These are phyloP conservation scores for Macrocybe gigantea DNA, from an alignment of 768 basidiomycete genomes.

Conservation along the genomic window DNA sequence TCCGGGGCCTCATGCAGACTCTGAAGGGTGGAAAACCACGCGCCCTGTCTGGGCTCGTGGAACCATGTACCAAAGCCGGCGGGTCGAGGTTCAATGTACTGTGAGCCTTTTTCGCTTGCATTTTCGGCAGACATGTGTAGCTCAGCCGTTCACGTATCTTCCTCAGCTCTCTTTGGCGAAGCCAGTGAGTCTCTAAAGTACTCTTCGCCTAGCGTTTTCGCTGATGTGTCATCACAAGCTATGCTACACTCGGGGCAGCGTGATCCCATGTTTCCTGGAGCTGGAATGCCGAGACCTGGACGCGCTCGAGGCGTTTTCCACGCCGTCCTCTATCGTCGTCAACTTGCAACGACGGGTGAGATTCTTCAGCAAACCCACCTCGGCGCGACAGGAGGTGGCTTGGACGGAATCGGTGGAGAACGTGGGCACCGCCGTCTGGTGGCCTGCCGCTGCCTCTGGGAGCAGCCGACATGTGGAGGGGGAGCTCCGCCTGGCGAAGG, in stretches of 20 bases:
- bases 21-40: constrained; percentile 46
- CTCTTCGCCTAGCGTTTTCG: neutral
- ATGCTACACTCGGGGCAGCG: constrained; percentile 44
- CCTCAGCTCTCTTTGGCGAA: constrained; percentile 39
- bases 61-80: constrained; percentile 30
- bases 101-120: constrained; percentile 20
- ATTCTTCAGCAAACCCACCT: constrained; percentile 33
- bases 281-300: constrained; percentile 32
- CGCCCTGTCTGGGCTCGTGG: constrained; percentile 35
- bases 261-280: constrained; percentile 39
- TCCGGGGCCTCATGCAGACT: constrained; percentile 41
- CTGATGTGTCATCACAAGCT: constrained; percentile 19
- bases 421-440: constrained; percentile 40
- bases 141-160: neutral
- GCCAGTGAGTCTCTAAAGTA: constrained; percentile 26
- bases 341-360: constrained; percentile 34
- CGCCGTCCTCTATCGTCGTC: constrained; percentile 32
- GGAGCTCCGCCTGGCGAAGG: constrained; percentile 46
- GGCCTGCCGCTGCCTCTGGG: constrained; percentile 31
- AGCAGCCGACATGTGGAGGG: constrained; percentile 41
- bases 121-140: neutral
- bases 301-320: constrained; percentile 35
- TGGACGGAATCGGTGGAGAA: constrained; percentile 42
- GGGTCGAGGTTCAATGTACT: constrained; percentile 34
- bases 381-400: constrained; percentile 30